Evolutionary conservation across 2,329 filamentous ascomycete genomes (phyloP).

Genomic region (Beauveria pseudobassiana): DNA sequence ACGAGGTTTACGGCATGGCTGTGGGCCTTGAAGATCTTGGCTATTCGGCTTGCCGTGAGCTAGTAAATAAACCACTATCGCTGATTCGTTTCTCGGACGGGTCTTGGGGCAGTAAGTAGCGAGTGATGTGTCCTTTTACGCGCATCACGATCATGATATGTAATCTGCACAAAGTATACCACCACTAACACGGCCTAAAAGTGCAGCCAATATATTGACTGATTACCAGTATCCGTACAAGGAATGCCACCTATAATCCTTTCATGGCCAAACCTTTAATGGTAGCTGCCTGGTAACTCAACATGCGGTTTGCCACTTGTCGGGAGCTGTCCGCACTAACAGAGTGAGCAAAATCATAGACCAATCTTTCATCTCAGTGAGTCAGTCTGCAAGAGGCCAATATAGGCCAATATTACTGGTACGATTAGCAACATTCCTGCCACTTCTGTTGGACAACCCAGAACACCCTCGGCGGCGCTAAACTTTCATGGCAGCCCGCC

Average conservation of each 20-base stretch:
- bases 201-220: conserved; percentile 1
- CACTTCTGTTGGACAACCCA: not conserved
- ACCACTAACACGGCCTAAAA: not conserved
- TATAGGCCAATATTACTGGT: no score
- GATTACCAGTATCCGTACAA: no score
- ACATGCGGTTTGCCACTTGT: no score
- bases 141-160: conserved; percentile 1
- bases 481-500: not conserved
- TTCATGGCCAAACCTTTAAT: not conserved
- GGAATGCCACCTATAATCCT: not conserved
- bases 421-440: not conserved
- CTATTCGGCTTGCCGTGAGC: not conserved
- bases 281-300: not conserved
- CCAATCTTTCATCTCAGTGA: no score
- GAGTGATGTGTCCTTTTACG: not conserved
- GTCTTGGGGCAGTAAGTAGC: not conserved
- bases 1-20: not conserved
- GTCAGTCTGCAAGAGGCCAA: no score
- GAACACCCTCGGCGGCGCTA: not conserved
- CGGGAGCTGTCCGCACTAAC: not conserved
- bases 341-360: not conserved
- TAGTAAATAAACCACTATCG: not conserved
- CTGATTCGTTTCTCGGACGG: conserved; percentile 3
- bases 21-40: conserved; percentile 11
- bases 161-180: not conserved